Conservation (phyloP, 2,329 filamentous ascomycete genomes). For the Phaeosphaeria sp. region DNA sequence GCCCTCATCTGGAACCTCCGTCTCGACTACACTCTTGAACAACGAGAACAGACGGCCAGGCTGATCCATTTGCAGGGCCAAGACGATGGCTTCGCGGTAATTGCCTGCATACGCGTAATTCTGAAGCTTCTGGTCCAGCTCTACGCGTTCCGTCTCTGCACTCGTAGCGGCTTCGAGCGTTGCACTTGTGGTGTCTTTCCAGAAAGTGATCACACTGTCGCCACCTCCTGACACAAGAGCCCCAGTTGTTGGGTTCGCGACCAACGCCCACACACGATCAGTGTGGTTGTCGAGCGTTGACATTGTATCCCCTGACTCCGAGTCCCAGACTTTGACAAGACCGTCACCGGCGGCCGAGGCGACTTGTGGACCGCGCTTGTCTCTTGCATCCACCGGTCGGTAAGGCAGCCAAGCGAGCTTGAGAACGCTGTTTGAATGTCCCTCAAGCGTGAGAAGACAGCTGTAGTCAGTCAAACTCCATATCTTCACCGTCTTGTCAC, state of each 20-base stretch:
- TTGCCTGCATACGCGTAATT: slow-evolving; percentile 89
- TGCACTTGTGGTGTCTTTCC: slow-evolving; percentile 86
- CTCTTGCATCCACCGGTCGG: slow-evolving; percentile 44
- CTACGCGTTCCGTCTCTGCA: slow-evolving; percentile 78
- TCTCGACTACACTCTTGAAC: slow-evolving; percentile 79
- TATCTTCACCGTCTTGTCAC: slow-evolving; percentile 94
- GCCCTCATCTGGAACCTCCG: slow-evolving; percentile 63
- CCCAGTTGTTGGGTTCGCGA: slow-evolving; percentile 67
- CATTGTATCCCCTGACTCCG: slow-evolving; percentile 80
- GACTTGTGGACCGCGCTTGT: slow-evolving; percentile 71
- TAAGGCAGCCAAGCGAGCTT: slow-evolving; percentile 87
- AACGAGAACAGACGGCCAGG: slow-evolving; percentile 83
- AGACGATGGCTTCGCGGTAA: slow-evolving; percentile 89
- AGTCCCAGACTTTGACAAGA: slow-evolving; percentile 95
- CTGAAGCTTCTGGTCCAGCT: slow-evolving; percentile 92
- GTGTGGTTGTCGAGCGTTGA: slow-evolving; percentile 96
- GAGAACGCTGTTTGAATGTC: slow-evolving; percentile 92
- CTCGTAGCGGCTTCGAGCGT: slow-evolving; percentile 77
- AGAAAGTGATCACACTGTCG: slow-evolving; percentile 93
- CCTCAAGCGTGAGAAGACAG: slow-evolving; percentile 92
- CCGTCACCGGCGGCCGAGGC: slow-evolving; percentile 92
- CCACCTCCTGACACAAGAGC: slow-evolving; percentile 88
- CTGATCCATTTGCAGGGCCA: slow-evolving; percentile 93
- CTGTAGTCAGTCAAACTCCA: slow-evolving; percentile 94
- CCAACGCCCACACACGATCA: slow-evolving; percentile 91